Conservation (phyloP, 139 green algal genomes). For the Picochlorum sp. region DNA sequence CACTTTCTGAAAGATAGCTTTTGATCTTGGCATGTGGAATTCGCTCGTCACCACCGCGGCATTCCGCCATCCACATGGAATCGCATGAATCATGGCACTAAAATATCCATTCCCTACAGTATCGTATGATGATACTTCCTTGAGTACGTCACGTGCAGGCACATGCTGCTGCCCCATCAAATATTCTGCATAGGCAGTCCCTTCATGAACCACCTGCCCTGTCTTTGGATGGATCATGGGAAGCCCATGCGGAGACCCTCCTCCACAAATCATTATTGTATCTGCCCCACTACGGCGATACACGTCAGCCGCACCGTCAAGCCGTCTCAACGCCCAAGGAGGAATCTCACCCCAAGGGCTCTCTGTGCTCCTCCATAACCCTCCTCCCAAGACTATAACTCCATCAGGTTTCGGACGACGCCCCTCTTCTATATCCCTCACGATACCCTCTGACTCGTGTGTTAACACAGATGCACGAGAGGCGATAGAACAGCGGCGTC, state of each 20-base stretch:
- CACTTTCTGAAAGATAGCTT: conserved; percentile 50
- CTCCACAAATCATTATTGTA: conserved; percentile 39
- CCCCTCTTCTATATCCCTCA: too few relatives aligned
- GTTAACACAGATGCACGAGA: too few relatives aligned
- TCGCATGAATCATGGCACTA: conserved; percentile 58
- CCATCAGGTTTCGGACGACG: conserved; percentile 6
- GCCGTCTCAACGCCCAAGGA: conserved; percentile 33
- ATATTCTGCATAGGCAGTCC: conserved; percentile 51
- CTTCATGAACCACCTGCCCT: conserved; percentile 67
- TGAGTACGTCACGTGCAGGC: conserved; percentile 33
- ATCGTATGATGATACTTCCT: conserved; percentile 70
- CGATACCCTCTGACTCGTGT: too few relatives aligned
- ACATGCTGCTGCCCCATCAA: conserved; percentile 43
- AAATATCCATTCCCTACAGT: conserved; percentile 85
- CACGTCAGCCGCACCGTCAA: conserved; percentile 29
- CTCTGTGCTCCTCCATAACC: conserved; percentile 12
- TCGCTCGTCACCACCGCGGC: conserved; percentile 51
- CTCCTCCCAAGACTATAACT: conserved; percentile 38
- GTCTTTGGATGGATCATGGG: conserved; percentile 36
- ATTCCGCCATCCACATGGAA: conserved; percentile 59
- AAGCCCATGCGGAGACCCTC: conserved; percentile 76
- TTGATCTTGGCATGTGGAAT: conserved; percentile 74
- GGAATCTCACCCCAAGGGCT: conserved; percentile 35
- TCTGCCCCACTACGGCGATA: not conserved
- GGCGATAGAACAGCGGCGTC: not conserved